Base-by-base conservation (phyloP, 179 eudicot genomes). In the Actinidia chinensis region DNA sequence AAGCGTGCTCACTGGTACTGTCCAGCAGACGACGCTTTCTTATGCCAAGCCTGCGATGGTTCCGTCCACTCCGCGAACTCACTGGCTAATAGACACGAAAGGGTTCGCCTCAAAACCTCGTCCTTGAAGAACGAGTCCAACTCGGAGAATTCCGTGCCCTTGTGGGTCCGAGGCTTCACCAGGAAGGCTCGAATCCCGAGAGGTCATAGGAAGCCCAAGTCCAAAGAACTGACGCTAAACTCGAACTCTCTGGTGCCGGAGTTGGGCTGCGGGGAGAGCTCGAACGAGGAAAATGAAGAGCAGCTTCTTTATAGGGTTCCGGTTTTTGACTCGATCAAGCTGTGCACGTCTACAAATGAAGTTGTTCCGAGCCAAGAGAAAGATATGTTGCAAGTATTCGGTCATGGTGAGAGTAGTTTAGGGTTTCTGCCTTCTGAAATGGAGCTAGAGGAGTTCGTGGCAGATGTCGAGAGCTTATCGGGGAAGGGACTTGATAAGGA, bases 401-500 rank as follows among this genome's bases (percentile, higher is more conserved):
- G 60, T 79, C 73, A 51, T 5, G 33, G 73, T n/a, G 68, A 54
- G 47, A 61, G 73, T 56, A 79, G 44, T 58, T 58, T 82, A 22
- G 86, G 82, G 58, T 65, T 81, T 64, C 78, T 81, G 72, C 83
- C 87, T 42, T 85, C 86, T 14, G 86, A 87, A 6, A 73, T 71
- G 86, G 90, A 87, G 56, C 78, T 80, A 10, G 90, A 82, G 0
- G 89, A 88, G 59, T 90, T 88, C 69, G 94, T 89, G 74, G 90
- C 90, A 10, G 88, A 89, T 78, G 92, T 89, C 5, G 91, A 91
- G 79, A 89, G 78, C 73, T 74, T 91, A 61, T 54, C 89, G 20
- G 98, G 98, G 0, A 88, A 89, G 80, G 92, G 92, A n/a, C 86
- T 94, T 9, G 97, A 92, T 20, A 90, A 85, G 20, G 94, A 88